Base-by-base conservation (phyloP, 208 protist genomes). In the Leishmania martiniquensis region DNA sequence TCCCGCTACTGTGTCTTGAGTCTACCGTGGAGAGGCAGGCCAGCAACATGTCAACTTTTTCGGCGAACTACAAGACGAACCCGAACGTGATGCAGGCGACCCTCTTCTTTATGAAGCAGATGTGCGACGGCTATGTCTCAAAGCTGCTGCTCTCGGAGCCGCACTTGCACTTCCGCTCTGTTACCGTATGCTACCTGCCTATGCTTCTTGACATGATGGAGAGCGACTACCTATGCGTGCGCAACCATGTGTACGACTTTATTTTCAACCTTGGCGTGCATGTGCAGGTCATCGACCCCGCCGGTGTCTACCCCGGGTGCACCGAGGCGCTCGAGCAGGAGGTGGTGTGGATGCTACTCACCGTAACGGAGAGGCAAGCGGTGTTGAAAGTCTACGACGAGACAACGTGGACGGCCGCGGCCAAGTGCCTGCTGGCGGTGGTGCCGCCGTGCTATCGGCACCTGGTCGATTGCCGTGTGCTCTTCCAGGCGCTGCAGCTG, bases 191-290 rank as follows among this genome's bases (percentile, higher is more conserved):
- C 74, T 96, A 93, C 72, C 72, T 96, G 51, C 90, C 92, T 39
- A 92, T 87, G 72, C 80, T 96, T 47, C 89, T 96, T 47, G 82
- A 86, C 47, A 89, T 91, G 86, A 95, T 96, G 92, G 81, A 87
- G 73, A 95, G 88, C 77, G 91, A 95, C 69, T 97, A 97, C 77
- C 78, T 95, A 44, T 97, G 89, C 76, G 91, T 97, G 75, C 88
- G 91, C 73, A 89, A 89, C 62, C 91, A 97, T 77, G 94, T 97
- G 52, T 97, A 96, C 81, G 92, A 96, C 82, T 90, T 97, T 67
- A 59, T 97, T 3, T 57, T 96, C 15, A 96, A 90, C 57, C 83
- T 97, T 15, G 90, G 89, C 42, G 81, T 91, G 65, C 94, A 97
- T 76, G 75, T 97, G 65, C 94, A 96, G 73, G 63, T 97, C n/a